phyloP scores from a whole-genome alignment of 441 rosid genomes.

The Arabidopsis hybrid region DNA sequence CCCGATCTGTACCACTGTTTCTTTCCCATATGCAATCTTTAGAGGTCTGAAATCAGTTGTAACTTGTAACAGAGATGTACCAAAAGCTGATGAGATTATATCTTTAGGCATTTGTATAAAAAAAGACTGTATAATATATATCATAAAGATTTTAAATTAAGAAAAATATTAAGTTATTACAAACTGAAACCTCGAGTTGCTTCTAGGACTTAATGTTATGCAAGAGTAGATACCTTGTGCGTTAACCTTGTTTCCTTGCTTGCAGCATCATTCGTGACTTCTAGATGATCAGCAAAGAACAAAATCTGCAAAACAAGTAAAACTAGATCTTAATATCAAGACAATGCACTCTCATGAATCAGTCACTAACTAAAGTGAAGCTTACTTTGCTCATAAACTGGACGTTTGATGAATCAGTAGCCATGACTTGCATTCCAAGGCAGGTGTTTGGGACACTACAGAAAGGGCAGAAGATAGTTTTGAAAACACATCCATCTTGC shows the following conservation, averaged over 20 bases:
- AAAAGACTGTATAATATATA: too few species aligned
- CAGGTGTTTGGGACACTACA: conserved; percentile 63
- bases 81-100: too few species aligned
- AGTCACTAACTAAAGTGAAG: not conserved
- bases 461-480: conserved; percentile 78
- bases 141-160: too few species aligned
- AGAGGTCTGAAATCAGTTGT: too few species aligned
- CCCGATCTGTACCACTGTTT: too few species aligned
- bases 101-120: too few species aligned
- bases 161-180: not conserved
- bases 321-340: conserved; percentile 18
- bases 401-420: conserved; percentile 82
- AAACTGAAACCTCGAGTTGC: not conserved
- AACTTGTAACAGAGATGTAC: too few species aligned
- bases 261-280: conserved; percentile 49
- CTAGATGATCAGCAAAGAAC: conserved; percentile 61
- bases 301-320: conserved; percentile 59
- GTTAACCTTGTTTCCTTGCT: conserved; percentile 40
- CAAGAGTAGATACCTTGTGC: conserved; percentile 47
- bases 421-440: conserved; percentile 86
- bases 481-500: conserved; percentile 95
- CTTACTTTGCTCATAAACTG: conserved; percentile 79
- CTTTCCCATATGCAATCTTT: too few species aligned
- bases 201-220: conserved; percentile 1
- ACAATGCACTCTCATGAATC: conserved; percentile 5